These are phyloP conservation scores for Magnaporthiopsis rhizophila DNA, from an alignment of 2,329 filamentous ascomycete species.

Conservation along the genomic window DNA sequence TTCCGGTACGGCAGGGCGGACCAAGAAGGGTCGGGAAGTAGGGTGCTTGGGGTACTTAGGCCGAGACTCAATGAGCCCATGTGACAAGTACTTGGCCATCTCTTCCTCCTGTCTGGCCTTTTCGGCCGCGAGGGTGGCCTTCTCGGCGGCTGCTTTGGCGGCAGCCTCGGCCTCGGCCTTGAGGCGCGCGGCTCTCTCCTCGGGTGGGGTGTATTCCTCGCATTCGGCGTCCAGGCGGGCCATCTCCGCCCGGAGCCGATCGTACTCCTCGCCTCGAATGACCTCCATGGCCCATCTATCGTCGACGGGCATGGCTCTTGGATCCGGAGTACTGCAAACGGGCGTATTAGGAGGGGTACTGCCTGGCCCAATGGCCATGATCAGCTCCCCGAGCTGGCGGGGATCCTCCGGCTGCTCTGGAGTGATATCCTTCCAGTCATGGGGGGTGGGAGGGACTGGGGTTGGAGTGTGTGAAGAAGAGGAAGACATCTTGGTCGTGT, in stretches of 20 bases:
- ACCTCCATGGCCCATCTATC: not conserved
- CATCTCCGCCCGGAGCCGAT: not conserved
- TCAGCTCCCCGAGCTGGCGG: conserved; percentile 3
- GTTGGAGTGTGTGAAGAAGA: not conserved
- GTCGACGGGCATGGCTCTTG: not conserved
- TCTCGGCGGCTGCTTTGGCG: too few species aligned
- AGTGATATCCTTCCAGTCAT: not conserved
- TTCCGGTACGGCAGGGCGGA: not conserved
- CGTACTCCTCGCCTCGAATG: not conserved
- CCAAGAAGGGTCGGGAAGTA: not conserved
- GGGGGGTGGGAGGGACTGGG: not conserved
- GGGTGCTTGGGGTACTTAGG: not conserved
- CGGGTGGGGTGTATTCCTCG: not conserved
- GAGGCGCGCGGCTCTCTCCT: not conserved
- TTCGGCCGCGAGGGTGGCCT: too few species aligned
- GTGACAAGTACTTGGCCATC: too few species aligned
- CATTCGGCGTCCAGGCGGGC: not conserved
- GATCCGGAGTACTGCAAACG: not conserved
- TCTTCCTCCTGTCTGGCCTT: not conserved
- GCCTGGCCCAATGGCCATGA: not conserved
- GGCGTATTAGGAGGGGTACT: conserved; percentile 2
- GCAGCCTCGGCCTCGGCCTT: not conserved
- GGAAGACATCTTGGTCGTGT: not conserved
- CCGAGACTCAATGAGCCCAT: not conserved
- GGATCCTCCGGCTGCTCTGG: not conserved